Conservation (phyloP, 2,329 filamentous ascomycete species). For the Parascedosporium putredinis region DNA sequence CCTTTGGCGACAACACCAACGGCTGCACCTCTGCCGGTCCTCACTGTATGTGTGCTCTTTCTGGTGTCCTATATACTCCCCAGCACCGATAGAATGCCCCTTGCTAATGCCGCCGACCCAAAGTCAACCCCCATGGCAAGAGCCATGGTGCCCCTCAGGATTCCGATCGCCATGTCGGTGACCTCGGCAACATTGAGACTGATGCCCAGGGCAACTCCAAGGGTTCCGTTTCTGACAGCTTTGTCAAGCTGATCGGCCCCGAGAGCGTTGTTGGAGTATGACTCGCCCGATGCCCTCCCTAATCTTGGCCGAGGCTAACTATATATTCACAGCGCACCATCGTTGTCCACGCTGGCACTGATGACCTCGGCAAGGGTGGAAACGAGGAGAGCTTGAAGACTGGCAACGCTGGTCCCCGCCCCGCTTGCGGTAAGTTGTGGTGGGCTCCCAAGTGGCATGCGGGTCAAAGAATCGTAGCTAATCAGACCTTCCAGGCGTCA, state of each 20-base stretch:
- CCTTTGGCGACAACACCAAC: constrained; percentile 99
- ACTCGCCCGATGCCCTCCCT: constrained; percentile 10
- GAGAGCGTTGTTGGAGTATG: constrained; percentile 88
- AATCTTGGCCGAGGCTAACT: constrained; percentile 11
- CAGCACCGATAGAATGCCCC: background rate
- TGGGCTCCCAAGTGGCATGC: background rate
- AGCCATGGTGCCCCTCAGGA: constrained; percentile 81
- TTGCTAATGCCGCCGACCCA: background rate
- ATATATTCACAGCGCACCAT: constrained; percentile 63
- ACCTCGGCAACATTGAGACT: constrained; percentile 94
- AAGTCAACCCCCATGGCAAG: constrained; percentile 94
- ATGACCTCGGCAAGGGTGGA: constrained; percentile 88
- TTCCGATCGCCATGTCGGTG: constrained; percentile 84
- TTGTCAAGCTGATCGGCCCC: constrained; percentile 91
- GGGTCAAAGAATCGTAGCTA: constrained; percentile 9
- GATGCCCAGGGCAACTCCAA: constrained; percentile 84
- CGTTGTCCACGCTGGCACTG: constrained; percentile 88
- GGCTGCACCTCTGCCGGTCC: constrained; percentile 97
- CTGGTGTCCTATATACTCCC: background rate
- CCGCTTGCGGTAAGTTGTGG: constrained; percentile 73
- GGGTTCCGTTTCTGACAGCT: constrained; percentile 68
- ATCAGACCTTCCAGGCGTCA: constrained; percentile 51
- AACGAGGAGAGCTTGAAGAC: constrained; percentile 97
- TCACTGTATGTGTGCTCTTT: constrained; percentile 77
- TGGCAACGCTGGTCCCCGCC: constrained; percentile 85